phyloP scores from a whole-genome alignment of 345 rosid species.

The Crucihimalaya himalaica region DNA sequence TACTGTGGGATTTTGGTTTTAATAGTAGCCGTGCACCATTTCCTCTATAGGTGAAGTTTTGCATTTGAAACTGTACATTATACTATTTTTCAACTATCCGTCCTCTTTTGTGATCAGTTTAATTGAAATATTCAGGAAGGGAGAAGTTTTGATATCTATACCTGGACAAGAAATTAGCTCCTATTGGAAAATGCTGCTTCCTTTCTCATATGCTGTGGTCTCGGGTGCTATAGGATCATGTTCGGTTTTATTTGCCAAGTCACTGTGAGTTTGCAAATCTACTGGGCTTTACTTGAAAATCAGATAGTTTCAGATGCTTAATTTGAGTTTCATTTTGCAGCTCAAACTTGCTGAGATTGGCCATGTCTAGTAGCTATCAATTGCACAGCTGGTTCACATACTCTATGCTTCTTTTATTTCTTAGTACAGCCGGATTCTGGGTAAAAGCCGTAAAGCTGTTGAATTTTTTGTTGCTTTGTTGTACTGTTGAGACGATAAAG shows the following conservation, averaged over 20 bases:
- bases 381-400: slow-evolving; percentile 98
- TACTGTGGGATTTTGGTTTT: slow-evolving; percentile 76
- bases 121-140: slow-evolving; percentile 62
- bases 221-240: slow-evolving; percentile 98
- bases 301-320: slow-evolving; percentile 7
- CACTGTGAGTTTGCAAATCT: slow-evolving; percentile 65
- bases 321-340: slow-evolving; percentile 50
- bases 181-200: slow-evolving; percentile 87
- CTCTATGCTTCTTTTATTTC: slow-evolving; percentile 94
- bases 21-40: slow-evolving; percentile 72
- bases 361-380: slow-evolving; percentile 85
- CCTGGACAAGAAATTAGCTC: slow-evolving; percentile 76
- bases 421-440: slow-evolving; percentile 99
- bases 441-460: slow-evolving; percentile 50
- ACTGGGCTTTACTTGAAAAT: neutral
- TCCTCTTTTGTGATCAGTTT: slow-evolving; percentile 9
- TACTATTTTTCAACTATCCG: neutral
- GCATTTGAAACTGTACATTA: neutral
- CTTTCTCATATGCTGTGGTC: slow-evolving; percentile 94
- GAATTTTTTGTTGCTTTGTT: slow-evolving; percentile 13
- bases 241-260: slow-evolving; percentile 97
- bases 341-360: slow-evolving; percentile 88
- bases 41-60: slow-evolving; percentile 66
- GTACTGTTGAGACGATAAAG: slow-evolving; percentile 4
- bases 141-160: slow-evolving; percentile 67